Evolutionary conservation across 2,329 filamentous ascomycete species (phyloP).

Genomic region (Talaromyces sp.): DNA sequence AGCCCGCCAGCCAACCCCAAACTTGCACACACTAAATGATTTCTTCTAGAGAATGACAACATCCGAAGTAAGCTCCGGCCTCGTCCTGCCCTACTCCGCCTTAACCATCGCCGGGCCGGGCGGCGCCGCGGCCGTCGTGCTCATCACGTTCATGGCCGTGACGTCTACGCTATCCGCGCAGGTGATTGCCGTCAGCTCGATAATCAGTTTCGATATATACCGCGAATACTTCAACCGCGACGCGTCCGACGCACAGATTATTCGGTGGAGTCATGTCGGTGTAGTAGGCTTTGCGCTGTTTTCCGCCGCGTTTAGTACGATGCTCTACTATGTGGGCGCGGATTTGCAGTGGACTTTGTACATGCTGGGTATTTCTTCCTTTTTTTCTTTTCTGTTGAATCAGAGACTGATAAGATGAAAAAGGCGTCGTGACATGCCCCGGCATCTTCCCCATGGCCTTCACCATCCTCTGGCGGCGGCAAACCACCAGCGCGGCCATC

Average conservation of each 20-base stretch:
- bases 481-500: slow-evolving; percentile 47
- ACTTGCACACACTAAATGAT: neutral
- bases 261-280: slow-evolving; percentile 49
- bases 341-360: slow-evolving; percentile 53
- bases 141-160: slow-evolving; percentile 40
- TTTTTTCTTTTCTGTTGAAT: neutral
- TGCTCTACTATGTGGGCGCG: slow-evolving; percentile 51
- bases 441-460: slow-evolving; percentile 52
- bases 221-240: slow-evolving; percentile 44
- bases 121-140: slow-evolving; percentile 30
- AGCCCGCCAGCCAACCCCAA: too few relatives aligned
- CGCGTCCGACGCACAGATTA: slow-evolving; percentile 46
- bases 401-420: slow-evolving; percentile 10
- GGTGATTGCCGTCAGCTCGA: slow-evolving; percentile 50
- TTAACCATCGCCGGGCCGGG: slow-evolving; percentile 35
- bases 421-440: slow-evolving; percentile 48
- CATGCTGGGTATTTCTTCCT: slow-evolving; percentile 39
- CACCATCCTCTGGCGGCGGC: slow-evolving; percentile 49
- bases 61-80: slow-evolving; percentile 30
- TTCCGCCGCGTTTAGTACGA: slow-evolving; percentile 48
- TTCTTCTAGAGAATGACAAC: slow-evolving; percentile 32
- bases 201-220: slow-evolving; percentile 53
- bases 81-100: slow-evolving; percentile 36
- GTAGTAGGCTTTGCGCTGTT: slow-evolving; percentile 51
- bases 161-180: slow-evolving; percentile 49